Conservation (phyloP, 176 grass and related monocot species). For the Elaeis guineensis region DNA sequence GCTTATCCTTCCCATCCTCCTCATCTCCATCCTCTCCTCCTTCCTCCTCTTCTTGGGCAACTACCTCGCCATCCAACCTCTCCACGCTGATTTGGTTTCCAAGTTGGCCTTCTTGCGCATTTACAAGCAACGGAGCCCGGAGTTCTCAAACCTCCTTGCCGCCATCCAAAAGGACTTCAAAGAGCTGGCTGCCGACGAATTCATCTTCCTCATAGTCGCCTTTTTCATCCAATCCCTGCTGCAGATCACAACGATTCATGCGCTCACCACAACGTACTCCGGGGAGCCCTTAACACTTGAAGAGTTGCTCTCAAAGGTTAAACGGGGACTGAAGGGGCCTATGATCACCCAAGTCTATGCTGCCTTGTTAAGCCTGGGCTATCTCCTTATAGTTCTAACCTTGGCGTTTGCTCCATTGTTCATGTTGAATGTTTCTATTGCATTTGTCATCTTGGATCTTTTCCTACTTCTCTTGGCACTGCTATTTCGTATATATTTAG, state of each 20-base stretch:
- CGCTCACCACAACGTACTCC: slow-evolving; percentile 7
- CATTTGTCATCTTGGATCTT: background rate
- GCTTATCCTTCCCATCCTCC: no score
- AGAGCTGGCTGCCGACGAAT: no score
- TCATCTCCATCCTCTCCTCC: background rate
- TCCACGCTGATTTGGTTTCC: no score
- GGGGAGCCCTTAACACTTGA: slow-evolving; percentile 9
- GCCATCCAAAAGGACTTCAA: no score
- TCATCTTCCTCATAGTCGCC: slow-evolving; percentile 3
- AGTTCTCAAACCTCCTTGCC: no score
- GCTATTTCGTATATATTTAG: background rate
- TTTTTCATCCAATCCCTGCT: background rate
- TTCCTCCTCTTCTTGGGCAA: slow-evolving; percentile 8
- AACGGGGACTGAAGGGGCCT: slow-evolving; percentile 11
- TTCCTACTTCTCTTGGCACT: background rate
- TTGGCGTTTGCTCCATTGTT: background rate
- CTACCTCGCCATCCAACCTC: slow-evolving; percentile 12
- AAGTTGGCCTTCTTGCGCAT: no score
- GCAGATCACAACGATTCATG: slow-evolving; percentile 5
- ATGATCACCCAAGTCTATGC: slow-evolving; percentile 14
- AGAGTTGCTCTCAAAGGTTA: slow-evolving; percentile 2
- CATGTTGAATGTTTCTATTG: background rate
- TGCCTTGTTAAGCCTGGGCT: background rate
- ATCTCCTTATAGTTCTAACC: background rate
- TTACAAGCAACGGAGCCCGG: no score